Evolutionary conservation across 306 rosid genomes (phyloP), one percentile per base, ranked within the genome.

Genomic region (Cajanus cajan): DNA sequence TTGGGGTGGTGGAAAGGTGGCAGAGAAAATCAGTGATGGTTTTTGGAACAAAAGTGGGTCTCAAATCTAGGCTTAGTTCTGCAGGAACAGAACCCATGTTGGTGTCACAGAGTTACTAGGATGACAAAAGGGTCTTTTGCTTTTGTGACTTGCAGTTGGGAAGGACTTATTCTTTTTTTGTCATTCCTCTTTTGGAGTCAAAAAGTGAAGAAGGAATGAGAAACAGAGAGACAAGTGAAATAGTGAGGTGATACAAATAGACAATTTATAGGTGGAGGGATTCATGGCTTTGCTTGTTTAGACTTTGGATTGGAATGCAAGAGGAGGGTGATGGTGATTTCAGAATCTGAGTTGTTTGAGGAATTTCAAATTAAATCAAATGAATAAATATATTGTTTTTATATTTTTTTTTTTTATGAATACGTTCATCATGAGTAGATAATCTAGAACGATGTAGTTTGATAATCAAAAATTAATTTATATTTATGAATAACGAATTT

Each of bases 11-110:
- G 21, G 77, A 72, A 72, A 87, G 68, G 80, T 85, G 83, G 40
- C 10, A 76, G 78, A 90, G 89, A 41, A 92, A 86, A 68, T 88
- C 88, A 80, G 44, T 19, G 87, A 90, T 80, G 72, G 89, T 71
- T 44, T 84, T 90, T 34, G 95, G 87, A 2, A 86, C 85, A 78
- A 86, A 92, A 34, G 80, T 51, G 65, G 95, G 88, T 81, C 86
- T 66, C 48, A 86, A 79, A 86, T 89, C 90, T 84, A 90, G 86
- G 85, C 88, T 86, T 80, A 86, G 90, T 64, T 85, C 92, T 43
- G 86, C 70, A 40, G 83, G 86, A 89, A 92, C 79, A 63, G 80
- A 85, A 87, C 78, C 85, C 97, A 73, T 73, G 36, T 31, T 71
- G 47, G 10, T 37, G 70, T 37, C 1, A 18, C 31, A 11, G 5